These are phyloP conservation scores for Pseudogymnoascus sp. DNA, from an alignment of 2,329 filamentous ascomycete species.

Conservation along the genomic window DNA sequence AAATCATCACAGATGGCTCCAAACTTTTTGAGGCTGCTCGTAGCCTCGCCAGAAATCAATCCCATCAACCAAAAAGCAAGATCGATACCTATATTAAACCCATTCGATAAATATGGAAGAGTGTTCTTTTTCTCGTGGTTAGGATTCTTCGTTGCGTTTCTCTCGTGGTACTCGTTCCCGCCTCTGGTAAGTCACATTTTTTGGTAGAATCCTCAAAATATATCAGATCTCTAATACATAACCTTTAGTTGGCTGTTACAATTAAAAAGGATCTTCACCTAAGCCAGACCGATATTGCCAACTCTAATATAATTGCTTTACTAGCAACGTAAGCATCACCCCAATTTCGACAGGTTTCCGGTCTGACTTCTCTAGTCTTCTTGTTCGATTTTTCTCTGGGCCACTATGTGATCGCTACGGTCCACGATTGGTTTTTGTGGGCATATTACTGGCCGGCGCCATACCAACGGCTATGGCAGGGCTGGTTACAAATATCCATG, in stretches of 20 bases:
- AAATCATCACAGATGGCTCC: neutral
- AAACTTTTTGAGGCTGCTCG: neutral
- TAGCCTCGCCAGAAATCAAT: slow-evolving; percentile 49
- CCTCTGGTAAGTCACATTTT: slow-evolving; percentile 36
- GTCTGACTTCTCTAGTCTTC: slow-evolving; percentile 32
- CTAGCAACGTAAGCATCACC: slow-evolving; percentile 47
- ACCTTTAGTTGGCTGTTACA: slow-evolving; percentile 46
- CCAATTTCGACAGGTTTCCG: neutral
- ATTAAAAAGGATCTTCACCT: slow-evolving; percentile 75
- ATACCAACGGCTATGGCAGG: slow-evolving; percentile 79
- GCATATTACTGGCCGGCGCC: slow-evolving; percentile 67
- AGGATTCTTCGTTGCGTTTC: slow-evolving; percentile 80
- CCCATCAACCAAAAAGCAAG: slow-evolving; percentile 77
- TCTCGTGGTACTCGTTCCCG: slow-evolving; percentile 76
- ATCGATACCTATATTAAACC: slow-evolving; percentile 72
- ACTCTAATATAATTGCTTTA: slow-evolving; percentile 85
- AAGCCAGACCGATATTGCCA: slow-evolving; percentile 64
- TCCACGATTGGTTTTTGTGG: slow-evolving; percentile 71
- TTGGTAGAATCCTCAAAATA: neutral
- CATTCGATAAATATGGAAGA: slow-evolving; percentile 70
- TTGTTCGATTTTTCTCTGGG: slow-evolving; percentile 71
- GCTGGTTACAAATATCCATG: slow-evolving; percentile 58
- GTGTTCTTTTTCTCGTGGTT: slow-evolving; percentile 89
- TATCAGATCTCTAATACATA: neutral
- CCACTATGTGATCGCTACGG: slow-evolving; percentile 82